Percentiles rank a stretch among this genome's conserved stretches.
Conservation (phyloP, 805 yeast species). For the Lipomyces yamadae region DNA sequence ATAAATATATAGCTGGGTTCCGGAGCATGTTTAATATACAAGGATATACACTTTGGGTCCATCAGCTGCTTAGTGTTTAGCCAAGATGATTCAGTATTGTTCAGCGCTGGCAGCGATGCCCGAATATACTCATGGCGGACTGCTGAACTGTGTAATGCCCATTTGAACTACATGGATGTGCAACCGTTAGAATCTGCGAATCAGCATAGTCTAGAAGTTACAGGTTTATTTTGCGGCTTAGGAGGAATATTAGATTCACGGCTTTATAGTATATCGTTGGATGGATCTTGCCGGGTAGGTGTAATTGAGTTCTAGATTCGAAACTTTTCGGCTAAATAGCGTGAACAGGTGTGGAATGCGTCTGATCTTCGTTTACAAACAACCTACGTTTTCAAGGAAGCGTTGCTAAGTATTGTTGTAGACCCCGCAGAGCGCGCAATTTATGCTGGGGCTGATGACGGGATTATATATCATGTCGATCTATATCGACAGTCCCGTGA, state of each 20-base stretch:
- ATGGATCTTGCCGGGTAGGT: slow-evolving; percentile 45
- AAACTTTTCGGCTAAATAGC: background rate
- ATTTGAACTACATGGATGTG: slow-evolving; percentile 43
- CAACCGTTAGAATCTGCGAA: slow-evolving; percentile 42
- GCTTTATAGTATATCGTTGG: slow-evolving; percentile 71
- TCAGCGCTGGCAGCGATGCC: slow-evolving; percentile 82
- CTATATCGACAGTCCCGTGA: slow-evolving; percentile 51
- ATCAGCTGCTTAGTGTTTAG: slow-evolving; percentile 65
- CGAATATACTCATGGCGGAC: slow-evolving; percentile 76
- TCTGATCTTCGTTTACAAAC: slow-evolving; percentile 55
- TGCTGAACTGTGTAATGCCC: slow-evolving; percentile 57
- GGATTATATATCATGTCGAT: slow-evolving; percentile 55
- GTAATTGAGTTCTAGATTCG: slow-evolving; percentile 46
- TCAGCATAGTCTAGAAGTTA: slow-evolving; percentile 54
- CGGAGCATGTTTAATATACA: slow-evolving; percentile 72
- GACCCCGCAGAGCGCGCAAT: slow-evolving; percentile 82
- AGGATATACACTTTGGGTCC: slow-evolving; percentile 83
- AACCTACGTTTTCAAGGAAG: slow-evolving; percentile 69
- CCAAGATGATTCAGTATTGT: slow-evolving; percentile 64
- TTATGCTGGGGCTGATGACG: slow-evolving; percentile 59
- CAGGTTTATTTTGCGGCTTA: slow-evolving; percentile 54
- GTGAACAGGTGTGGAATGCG: slow-evolving; percentile 68
- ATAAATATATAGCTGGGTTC: slow-evolving; percentile 52
- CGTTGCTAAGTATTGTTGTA: slow-evolving; percentile 61
- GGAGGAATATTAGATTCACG: slow-evolving; percentile 65